Evolutionary conservation across 176 grass and related monocot species (phyloP).

Genomic region (barley (Hordeum vulgare)): MorexV3_pseudomolecules_assembly NC_058518.1:249182477-249182976

Average conservation of each 20-base stretch:
- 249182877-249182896: neutral
- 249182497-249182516: slow-evolving; percentile 3
- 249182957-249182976: neutral
- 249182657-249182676: neutral
- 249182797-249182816: slow-evolving; percentile 62
- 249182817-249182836: slow-evolving; percentile 65
- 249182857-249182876: slow-evolving; percentile 15
- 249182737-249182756: slow-evolving; percentile 16
- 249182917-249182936: neutral
- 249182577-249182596: slow-evolving; percentile 69
- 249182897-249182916: neutral
- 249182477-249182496: too few species aligned
- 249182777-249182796: slow-evolving; percentile 83
- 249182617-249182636: slow-evolving; percentile 68
- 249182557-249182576: slow-evolving; percentile 13
- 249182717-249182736: neutral
- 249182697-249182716: neutral
- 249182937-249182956: neutral
- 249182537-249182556: neutral
- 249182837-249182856: slow-evolving; percentile 43
- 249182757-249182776: slow-evolving; percentile 50
- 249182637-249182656: neutral
- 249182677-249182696: neutral
- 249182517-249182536: slow-evolving; percentile 13
- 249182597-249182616: slow-evolving; percentile 75